Evolutionary conservation across 139 green algal species (phyloP).

Genomic region (Volvox reticuliferus): DNA sequence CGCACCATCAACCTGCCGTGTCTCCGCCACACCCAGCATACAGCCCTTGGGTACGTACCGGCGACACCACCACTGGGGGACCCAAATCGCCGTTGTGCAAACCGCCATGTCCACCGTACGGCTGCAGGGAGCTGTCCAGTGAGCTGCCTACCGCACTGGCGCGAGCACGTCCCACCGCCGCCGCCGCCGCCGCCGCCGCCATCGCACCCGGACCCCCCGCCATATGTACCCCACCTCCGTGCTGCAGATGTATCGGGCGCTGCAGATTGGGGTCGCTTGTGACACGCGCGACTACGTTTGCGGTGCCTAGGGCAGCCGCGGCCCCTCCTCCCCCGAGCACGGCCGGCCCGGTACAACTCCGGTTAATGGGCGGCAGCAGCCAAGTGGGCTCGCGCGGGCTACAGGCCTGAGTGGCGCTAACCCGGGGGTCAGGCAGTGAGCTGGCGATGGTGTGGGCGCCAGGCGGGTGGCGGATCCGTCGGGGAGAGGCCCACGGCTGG

Average conservation of each 20-base stretch:
- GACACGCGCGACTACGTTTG: neutral
- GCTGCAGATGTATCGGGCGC: neutral
- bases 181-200: neutral
- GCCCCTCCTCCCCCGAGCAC: neutral
- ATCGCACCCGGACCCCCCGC: neutral
- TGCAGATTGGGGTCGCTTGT: neutral
- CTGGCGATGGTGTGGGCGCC: neutral
- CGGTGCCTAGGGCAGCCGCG: neutral
- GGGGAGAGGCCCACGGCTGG: conserved; percentile 13
- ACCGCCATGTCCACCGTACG: neutral
- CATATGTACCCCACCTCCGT: neutral
- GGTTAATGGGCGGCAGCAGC: conserved; percentile 22
- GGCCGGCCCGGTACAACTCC: neutral
- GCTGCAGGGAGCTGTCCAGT: neutral
- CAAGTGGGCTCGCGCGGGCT: neutral
- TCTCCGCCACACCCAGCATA: neutral
- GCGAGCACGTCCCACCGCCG: neutral
- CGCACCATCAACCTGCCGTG: neutral
- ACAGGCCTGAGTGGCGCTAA: neutral
- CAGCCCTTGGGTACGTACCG: neutral
- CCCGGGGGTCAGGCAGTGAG: neutral
- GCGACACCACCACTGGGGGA: neutral
- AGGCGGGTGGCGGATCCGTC: neutral
- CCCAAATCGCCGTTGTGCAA: neutral
- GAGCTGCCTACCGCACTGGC: neutral